Conservation (phyloP, 148 eudicot species). For the Suaeda aralocaspica region DNA sequence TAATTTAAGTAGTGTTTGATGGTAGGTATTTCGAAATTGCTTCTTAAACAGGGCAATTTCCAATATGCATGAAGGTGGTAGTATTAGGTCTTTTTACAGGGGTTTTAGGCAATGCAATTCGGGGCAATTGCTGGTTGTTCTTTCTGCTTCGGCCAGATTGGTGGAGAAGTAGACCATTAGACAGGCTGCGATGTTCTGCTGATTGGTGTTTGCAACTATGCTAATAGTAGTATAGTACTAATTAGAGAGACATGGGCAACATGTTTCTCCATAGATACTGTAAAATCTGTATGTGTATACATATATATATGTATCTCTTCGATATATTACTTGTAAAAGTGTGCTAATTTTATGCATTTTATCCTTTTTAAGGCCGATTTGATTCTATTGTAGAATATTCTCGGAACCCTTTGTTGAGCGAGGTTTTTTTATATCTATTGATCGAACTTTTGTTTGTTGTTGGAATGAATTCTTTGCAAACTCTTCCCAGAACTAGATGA, state of each 20-base stretch:
- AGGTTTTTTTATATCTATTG: background rate
- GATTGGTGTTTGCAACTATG: slow-evolving; percentile 15
- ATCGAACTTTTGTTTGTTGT: background rate
- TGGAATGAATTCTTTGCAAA: background rate
- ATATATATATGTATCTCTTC: slow-evolving; percentile 14
- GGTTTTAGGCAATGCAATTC: slow-evolving; percentile 17
- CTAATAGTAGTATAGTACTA: slow-evolving; percentile 25
- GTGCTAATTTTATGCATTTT: slow-evolving; percentile 7
- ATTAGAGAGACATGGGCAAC: slow-evolving; percentile 30
- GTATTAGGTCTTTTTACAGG: slow-evolving; percentile 19
- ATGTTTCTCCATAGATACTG: slow-evolving; percentile 23
- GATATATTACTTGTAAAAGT: slow-evolving; percentile 15
- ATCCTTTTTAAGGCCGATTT: background rate
- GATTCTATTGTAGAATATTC: background rate
- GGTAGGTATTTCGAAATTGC: background rate
- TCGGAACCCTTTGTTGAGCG: background rate
- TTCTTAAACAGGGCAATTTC: slow-evolving; percentile 8
- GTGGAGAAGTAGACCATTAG: slow-evolving; percentile 13
- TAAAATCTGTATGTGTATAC: slow-evolving; percentile 23
- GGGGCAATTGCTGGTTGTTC: slow-evolving; percentile 22
- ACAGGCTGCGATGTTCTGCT: slow-evolving; percentile 11
- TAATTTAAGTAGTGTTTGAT: slow-evolving; percentile 18
- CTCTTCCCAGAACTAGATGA: too few species aligned
- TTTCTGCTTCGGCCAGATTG: slow-evolving; percentile 13
- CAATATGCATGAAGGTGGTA: slow-evolving; percentile 9